Evolutionary conservation across 2,329 filamentous ascomycete genomes (phyloP).

Genomic region (Arthrobotrys sinensis): DNA sequence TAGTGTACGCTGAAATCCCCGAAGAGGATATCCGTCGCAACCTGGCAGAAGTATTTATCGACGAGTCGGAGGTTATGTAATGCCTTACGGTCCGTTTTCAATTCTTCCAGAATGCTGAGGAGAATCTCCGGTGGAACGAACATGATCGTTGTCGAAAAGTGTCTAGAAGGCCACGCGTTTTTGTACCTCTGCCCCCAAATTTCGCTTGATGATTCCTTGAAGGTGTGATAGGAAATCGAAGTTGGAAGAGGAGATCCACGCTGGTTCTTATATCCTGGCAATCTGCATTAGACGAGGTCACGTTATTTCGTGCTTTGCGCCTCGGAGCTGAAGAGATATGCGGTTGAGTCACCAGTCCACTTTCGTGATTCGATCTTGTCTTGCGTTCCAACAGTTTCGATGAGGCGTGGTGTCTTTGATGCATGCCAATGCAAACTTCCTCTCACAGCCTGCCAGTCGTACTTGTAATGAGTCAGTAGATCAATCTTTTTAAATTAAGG

Average conservation of each 20-base stretch:
- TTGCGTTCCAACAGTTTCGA: not conserved
- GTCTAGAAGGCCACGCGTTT: no score
- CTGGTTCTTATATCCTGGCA: not conserved
- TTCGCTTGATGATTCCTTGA: no score
- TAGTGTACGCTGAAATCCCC: slow-evolving; percentile 7
- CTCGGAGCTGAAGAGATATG: not conserved
- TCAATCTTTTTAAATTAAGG: no score
- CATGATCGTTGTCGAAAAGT: not conserved
- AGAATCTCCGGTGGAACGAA: slow-evolving; percentile 21
- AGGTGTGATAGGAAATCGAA: no score
- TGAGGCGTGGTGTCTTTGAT: not conserved
- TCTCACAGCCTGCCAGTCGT: not conserved
- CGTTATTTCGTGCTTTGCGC: not conserved
- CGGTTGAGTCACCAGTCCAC: slow-evolving; percentile 1
- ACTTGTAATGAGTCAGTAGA: no score
- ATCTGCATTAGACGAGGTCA: not conserved
- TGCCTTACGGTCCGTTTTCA: slow-evolving; percentile 5
- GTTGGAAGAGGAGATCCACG: not conserved
- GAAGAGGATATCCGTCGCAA: slow-evolving; percentile 9
- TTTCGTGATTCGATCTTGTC: not conserved
- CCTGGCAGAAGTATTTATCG: slow-evolving; percentile 7
- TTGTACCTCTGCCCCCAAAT: no score
- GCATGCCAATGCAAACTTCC: not conserved
- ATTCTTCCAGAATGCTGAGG: not conserved
- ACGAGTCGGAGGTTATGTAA: slow-evolving; percentile 9